Evolutionary conservation across 2,329 filamentous ascomycete species (phyloP).

Genomic region (Colletotrichum plurivorum): DNA sequence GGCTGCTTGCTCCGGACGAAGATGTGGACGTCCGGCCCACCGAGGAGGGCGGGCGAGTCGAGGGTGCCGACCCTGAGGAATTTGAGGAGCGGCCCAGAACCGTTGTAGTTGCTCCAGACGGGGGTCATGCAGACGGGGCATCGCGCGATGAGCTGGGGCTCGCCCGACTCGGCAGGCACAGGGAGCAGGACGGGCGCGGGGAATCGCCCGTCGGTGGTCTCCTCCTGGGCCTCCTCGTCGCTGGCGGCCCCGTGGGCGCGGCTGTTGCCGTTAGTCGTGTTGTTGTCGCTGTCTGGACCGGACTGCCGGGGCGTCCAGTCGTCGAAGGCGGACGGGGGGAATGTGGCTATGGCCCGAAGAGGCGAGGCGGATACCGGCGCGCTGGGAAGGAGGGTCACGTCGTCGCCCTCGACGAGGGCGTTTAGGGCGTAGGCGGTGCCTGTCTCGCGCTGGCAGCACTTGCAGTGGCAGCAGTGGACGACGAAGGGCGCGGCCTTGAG

Average conservation of each 20-base stretch:
- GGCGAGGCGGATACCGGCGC: slow-evolving; percentile 42
- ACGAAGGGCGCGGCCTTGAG: slow-evolving; percentile 68
- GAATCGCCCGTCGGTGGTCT: not conserved
- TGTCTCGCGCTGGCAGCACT: slow-evolving; percentile 60
- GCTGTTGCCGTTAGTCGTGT: not conserved
- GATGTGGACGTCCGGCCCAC: slow-evolving; percentile 62
- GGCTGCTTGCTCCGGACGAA: slow-evolving; percentile 55
- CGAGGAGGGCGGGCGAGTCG: slow-evolving; percentile 51
- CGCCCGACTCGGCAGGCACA: slow-evolving; percentile 56
- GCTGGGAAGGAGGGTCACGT: slow-evolving; percentile 51
- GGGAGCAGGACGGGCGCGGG: slow-evolving; percentile 43
- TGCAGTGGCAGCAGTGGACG: slow-evolving; percentile 64
- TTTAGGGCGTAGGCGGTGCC: slow-evolving; percentile 58
- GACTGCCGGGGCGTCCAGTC: slow-evolving; percentile 23
- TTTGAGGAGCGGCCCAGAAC: slow-evolving; percentile 47
- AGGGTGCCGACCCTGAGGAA: slow-evolving; percentile 62
- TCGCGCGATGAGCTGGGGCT: slow-evolving; percentile 56
- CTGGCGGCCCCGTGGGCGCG: not conserved
- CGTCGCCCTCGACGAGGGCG: slow-evolving; percentile 56
- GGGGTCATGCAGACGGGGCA: slow-evolving; percentile 59
- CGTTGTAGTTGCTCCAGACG: slow-evolving; percentile 59
- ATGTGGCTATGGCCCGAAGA: slow-evolving; percentile 24
- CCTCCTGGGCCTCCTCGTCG: not conserved
- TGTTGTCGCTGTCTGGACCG: not conserved
- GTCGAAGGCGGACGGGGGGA: slow-evolving; percentile 21